phyloP scores from a whole-genome alignment of 192 early-diverging fungal genomes.

The Pecoramyces ruminantium region DNA sequence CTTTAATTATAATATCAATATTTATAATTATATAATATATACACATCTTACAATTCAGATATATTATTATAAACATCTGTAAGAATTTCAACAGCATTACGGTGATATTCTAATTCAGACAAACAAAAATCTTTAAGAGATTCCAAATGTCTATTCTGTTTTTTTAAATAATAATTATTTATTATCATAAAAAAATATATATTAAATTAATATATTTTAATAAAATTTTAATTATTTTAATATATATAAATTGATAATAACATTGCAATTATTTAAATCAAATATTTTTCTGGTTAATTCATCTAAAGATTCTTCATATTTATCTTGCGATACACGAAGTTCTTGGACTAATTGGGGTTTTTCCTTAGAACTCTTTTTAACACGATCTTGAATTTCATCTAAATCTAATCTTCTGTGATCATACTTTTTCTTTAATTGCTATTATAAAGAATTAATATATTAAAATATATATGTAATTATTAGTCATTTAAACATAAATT shows the following conservation, averaged over 20 bases:
- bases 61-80: neutral
- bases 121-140: neutral
- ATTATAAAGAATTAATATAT: neutral
- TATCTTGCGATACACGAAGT: conserved; percentile 64
- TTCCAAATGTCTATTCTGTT: neutral
- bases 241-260: conserved; percentile 9
- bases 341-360: conserved; percentile 83
- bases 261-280: conserved; percentile 65
- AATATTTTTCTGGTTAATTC: conserved; percentile 64
- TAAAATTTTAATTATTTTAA: no score
- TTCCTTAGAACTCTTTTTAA: conserved; percentile 83
- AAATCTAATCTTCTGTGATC: conserved; percentile 79
- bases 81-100: neutral
- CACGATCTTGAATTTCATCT: conserved; percentile 74
- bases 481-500: no score
- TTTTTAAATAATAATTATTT: neutral
- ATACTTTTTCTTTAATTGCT: conserved; percentile 51
- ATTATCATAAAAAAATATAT: no score
- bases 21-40: neutral
- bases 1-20: no score
- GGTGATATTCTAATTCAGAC: neutral
- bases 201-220: no score
- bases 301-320: conserved; percentile 81
- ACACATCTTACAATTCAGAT: neutral
- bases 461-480: no score